Conservation (phyloP, 495 filamentous ascomycete species). For the Penicillium tannophilum region DNA sequence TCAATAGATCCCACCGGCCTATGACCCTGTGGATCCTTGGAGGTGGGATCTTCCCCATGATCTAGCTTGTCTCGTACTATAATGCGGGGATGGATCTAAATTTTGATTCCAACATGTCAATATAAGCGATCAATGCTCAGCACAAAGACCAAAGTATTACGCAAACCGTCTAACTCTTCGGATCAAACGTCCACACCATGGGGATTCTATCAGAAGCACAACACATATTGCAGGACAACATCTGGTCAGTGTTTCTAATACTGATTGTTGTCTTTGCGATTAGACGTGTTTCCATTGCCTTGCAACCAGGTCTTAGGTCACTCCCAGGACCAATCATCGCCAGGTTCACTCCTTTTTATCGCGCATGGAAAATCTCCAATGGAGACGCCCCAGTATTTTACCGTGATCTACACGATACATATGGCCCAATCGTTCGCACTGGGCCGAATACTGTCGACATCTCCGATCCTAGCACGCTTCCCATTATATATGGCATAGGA, state of each 20-base stretch:
- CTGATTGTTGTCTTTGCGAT: background rate
- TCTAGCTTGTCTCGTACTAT: background rate
- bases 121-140: background rate
- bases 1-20: background rate
- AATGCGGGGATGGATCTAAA: background rate
- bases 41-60: background rate
- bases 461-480: constrained; percentile 60
- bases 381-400: constrained; percentile 15
- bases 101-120: too few relatives aligned
- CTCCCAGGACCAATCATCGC: constrained; percentile 19
- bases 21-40: background rate
- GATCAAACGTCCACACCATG: background rate
- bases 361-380: constrained; percentile 14
- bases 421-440: constrained; percentile 13
- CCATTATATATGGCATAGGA: constrained; percentile 71
- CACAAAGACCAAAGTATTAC: background rate
- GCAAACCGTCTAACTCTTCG: background rate
- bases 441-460: constrained; percentile 13
- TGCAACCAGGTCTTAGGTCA: constrained; percentile 13
- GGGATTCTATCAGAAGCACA: background rate
- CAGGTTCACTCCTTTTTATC: constrained; percentile 16
- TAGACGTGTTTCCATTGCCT: background rate
- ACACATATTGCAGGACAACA: background rate
- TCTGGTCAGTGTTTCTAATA: background rate
- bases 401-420: constrained; percentile 11